Conservation (phyloP, 805 yeast species). For the Yarrowia sp. region DNA sequence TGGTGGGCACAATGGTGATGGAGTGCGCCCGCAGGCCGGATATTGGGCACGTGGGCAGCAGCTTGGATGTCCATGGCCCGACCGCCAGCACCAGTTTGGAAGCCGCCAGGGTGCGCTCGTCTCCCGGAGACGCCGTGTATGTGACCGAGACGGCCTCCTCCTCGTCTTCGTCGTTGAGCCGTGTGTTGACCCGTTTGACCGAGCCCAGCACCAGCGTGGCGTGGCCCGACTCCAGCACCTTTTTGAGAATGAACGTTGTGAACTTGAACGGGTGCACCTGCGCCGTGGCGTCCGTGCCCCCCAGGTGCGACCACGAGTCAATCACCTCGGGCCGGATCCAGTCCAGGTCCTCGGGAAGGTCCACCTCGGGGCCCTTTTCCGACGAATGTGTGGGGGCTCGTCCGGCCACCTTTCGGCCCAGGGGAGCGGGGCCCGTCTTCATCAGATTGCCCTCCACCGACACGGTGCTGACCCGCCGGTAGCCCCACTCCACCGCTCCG, state of each 20-base stretch:
- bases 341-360: conserved; percentile 59
- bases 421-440: conserved; percentile 28
- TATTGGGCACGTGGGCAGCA: conserved; percentile 90
- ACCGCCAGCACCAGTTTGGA: conserved; percentile 80
- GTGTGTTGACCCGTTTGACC: conserved; percentile 56
- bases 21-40: conserved; percentile 94
- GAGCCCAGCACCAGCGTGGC: conserved; percentile 85
- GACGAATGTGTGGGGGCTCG: conserved; percentile 26
- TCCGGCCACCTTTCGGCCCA: conserved; percentile 28
- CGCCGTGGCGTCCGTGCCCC: conserved; percentile 85
- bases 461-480: conserved; percentile 81
- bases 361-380: conserved; percentile 10
- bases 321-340: conserved; percentile 71
- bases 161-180: conserved; percentile 32
- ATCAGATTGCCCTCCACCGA: conserved; percentile 78
- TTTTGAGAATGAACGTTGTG: conserved; percentile 75
- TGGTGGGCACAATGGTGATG: conserved; percentile 80
- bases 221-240: conserved; percentile 77
- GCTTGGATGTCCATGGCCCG: conserved; percentile 96
- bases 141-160: conserved; percentile 49
- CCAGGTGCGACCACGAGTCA: conserved; percentile 71
- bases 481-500: conserved; percentile 92
- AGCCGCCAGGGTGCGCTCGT: conserved; percentile 46
- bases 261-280: conserved; percentile 95
- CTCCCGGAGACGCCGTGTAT: conserved; percentile 27